These are phyloP conservation scores for Leucocoprinus leucothites DNA, from an alignment of 768 basidiomycete species.

Conservation along the genomic window DNA sequence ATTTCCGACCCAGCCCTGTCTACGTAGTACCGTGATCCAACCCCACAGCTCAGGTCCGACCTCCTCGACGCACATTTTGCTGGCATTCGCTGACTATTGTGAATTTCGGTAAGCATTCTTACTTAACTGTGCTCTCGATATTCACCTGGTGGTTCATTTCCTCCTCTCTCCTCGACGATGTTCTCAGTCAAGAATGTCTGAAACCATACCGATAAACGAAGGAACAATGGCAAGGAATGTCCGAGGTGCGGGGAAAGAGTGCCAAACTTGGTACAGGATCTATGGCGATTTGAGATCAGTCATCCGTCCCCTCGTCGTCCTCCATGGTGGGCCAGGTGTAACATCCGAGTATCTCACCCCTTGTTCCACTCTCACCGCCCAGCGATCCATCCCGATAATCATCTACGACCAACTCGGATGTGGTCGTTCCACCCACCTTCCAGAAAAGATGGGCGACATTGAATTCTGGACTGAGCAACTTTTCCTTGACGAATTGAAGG, in stretches of 20 bases:
- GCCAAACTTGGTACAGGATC: constrained; percentile 50
- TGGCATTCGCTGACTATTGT: no score
- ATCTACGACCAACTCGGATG: constrained; percentile 57
- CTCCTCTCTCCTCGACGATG: no score
- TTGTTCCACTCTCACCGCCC: constrained; percentile 33
- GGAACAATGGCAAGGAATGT: constrained; percentile 7
- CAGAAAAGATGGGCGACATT: constrained; percentile 35
- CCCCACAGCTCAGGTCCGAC: no score
- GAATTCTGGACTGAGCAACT: constrained; percentile 51
- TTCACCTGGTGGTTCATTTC: no score
- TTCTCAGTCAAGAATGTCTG: no score
- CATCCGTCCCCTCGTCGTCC: constrained; percentile 40
- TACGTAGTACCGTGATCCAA: no score
- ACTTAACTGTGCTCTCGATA: no score
- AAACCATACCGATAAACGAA: not conserved
- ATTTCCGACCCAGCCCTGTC: no score
- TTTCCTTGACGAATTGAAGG: constrained; percentile 50
- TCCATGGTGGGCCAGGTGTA: constrained; percentile 55
- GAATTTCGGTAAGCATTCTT: no score
- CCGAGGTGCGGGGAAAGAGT: not conserved
- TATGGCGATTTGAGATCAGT: constrained; percentile 37
- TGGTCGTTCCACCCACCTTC: constrained; percentile 53
- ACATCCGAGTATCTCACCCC: constrained; percentile 38
- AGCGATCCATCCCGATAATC: constrained; percentile 41
- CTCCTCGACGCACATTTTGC: no score